A percentile compares a stretch with the other conserved stretches of the same genome.
Evolutionary conservation across 441 rosid species (phyloP).

Genomic region (Syzygium malaccense): DNA sequence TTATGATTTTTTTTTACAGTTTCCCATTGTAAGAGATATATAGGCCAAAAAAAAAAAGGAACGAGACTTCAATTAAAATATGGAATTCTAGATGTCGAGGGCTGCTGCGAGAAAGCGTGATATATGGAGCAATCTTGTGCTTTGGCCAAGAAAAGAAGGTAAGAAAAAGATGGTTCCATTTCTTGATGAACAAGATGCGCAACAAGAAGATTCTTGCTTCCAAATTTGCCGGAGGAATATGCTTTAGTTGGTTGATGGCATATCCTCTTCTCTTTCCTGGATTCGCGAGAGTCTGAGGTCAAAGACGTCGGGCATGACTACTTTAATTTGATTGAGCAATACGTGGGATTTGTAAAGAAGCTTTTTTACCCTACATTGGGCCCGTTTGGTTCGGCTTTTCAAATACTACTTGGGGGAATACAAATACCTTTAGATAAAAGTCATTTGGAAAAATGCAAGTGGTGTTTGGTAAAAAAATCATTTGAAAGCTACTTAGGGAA

Average conservation of each 20-base stretch:
- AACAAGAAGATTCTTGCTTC: neutral
- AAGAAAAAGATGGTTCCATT: neutral
- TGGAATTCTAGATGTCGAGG: neutral
- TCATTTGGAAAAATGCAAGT: too few relatives aligned
- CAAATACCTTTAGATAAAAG: too few relatives aligned
- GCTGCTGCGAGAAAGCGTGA: neutral
- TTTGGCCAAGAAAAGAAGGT: neutral
- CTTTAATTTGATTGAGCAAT: neutral
- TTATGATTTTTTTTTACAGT: too few relatives aligned
- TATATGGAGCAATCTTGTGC: neutral
- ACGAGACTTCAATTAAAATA: neutral
- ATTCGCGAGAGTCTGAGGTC: neutral
- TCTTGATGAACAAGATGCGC: neutral
- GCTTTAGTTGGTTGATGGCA: neutral
- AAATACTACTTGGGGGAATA: too few relatives aligned
- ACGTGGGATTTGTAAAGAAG: rapidly evolving
- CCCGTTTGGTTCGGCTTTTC: too few relatives aligned
- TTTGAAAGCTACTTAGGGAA: too few relatives aligned
- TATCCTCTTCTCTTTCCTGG: neutral
- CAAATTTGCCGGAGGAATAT: neutral
- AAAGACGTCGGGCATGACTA: neutral
- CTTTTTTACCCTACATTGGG: neutral
- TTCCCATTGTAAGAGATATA: neutral
- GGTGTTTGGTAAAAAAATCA: too few relatives aligned
- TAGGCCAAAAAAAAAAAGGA: neutral